These are phyloP conservation scores for Fusarium haematococcum DNA, from an alignment of 2,329 filamentous ascomycete genomes.

Conservation along the genomic window DNA sequence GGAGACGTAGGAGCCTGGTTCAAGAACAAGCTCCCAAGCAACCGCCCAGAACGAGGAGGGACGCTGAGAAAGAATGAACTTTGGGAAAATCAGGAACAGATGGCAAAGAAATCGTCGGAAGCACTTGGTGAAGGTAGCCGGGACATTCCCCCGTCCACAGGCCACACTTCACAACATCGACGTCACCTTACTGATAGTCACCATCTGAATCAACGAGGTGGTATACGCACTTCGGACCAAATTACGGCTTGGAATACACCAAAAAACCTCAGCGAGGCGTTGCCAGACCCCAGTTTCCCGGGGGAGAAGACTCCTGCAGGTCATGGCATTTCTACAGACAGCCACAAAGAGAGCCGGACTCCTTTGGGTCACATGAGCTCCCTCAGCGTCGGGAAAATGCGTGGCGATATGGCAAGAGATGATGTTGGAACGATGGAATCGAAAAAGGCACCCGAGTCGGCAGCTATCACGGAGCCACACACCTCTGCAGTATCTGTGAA, in stretches of 20 bases:
- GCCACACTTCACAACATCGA: background rate
- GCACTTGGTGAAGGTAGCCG: background rate
- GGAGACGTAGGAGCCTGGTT: constrained; percentile 54
- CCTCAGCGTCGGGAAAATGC: constrained; percentile 9
- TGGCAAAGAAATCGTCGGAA: background rate
- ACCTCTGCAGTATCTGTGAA: background rate
- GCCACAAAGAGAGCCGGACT: constrained; percentile 36
- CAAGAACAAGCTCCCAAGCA: constrained; percentile 60
- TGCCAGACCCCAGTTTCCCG: background rate
- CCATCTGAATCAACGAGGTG: constrained; percentile 27
- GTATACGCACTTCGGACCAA: constrained; percentile 45
- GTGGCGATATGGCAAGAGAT: background rate
- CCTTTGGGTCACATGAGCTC: constrained; percentile 17
- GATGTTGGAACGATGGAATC: background rate
- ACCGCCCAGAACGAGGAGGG: constrained; percentile 63
- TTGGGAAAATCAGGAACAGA: constrained; percentile 41
- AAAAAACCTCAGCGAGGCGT: constrained; percentile 37
- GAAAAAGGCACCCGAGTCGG: background rate
- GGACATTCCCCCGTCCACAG: background rate
- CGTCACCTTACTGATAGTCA: constrained; percentile 25
- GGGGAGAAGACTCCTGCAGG: background rate
- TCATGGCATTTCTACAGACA: background rate
- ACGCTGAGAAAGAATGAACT: constrained; percentile 54
- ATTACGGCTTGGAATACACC: constrained; percentile 53
- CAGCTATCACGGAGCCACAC: background rate